Evolutionary conservation across 1,284 basidiomycete genomes (phyloP), one percentile per base, ranked within the genome.

Genomic region (Neonothopanus nambi): DNA sequence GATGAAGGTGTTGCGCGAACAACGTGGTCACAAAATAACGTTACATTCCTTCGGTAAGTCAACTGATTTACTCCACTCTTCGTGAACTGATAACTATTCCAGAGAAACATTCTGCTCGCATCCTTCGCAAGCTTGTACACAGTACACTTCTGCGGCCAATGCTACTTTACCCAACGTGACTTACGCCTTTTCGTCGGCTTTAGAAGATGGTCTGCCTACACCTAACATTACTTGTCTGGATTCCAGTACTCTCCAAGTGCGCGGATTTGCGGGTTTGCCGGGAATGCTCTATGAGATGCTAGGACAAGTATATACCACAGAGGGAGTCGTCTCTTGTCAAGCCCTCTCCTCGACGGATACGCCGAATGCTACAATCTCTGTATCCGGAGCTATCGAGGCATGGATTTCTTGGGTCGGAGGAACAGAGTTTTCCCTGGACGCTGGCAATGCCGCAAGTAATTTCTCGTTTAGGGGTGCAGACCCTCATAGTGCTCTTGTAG

Each of bases 231-330:
- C 83, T 8, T 90, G 88, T 61, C 58, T 81, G 15, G 78, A 82
- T 63, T 65, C 74, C 8, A 67, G 71, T 13, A 86, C 85, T 1
- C 73, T 89, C 6, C 72, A 69, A 24, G 71, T 89, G 36, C 75
- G 76, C 12, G 85, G 85, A 0, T 67, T 71, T n/a, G 80, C 76
- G 4, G 67, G 63, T 18, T 61, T 68, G 13, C 77, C 80, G 0
- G 84, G 87, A 9, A 89, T 89, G 87, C 62, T 78, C 1, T 90
- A 86, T 63, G 87, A 89, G 60, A 67, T 90, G 12, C 67, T 89
- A 33, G 82, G 76, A 42, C 76, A 74, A 23, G 80, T 79, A 1
- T 65, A 67, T 35, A 64, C 72, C 17, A 63, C 65, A 15, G 61
- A 62, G 13, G 60, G 68, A 1, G 43, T 50, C 15, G 57, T 72